These are phyloP conservation scores for Huntiella abstrusa DNA, from an alignment of 2,329 filamentous ascomycete genomes.

Conservation along the genomic window DNA sequence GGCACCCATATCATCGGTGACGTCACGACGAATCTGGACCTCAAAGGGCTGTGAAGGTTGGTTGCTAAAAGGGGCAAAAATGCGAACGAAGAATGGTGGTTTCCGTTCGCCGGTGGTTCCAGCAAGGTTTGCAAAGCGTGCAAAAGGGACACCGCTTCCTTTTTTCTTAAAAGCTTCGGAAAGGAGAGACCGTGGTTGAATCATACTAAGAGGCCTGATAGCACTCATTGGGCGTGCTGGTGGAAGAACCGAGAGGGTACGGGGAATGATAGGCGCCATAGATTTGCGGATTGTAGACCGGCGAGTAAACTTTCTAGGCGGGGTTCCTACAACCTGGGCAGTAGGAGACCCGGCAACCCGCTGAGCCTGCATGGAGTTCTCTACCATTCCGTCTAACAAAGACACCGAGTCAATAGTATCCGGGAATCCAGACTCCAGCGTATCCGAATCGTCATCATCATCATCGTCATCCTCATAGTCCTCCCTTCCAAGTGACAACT, in stretches of 20 bases:
- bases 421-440: slow-evolving; percentile 41
- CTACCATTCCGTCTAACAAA: slow-evolving; percentile 42
- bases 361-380: slow-evolving; percentile 33
- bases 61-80: slow-evolving; percentile 55
- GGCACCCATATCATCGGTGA: slow-evolving; percentile 45
- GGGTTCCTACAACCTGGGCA: slow-evolving; percentile 42
- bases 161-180: slow-evolving; percentile 56
- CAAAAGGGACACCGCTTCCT: slow-evolving; percentile 52
- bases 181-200: slow-evolving; percentile 50
- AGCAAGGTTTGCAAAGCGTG: slow-evolving; percentile 56
- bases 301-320: slow-evolving; percentile 39
- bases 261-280: slow-evolving; percentile 33
- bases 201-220: slow-evolving; percentile 45
- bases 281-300: slow-evolving; percentile 46
- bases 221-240: slow-evolving; percentile 49
- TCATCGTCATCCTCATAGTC: slow-evolving; percentile 39
- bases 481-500: slow-evolving; percentile 20
- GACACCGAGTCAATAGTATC: slow-evolving; percentile 53
- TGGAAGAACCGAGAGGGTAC: slow-evolving; percentile 46
- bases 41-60: slow-evolving; percentile 47
- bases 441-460: slow-evolving; percentile 38
- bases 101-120: slow-evolving; percentile 50
- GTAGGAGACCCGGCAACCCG: slow-evolving; percentile 26
- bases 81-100: slow-evolving; percentile 58
- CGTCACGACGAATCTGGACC: slow-evolving; percentile 49